Percentiles rank a stretch among this genome's conserved stretches.
Evolutionary conservation across 75 land plant genomes (phyloP).

Genomic region (Picea glauca): DNA sequence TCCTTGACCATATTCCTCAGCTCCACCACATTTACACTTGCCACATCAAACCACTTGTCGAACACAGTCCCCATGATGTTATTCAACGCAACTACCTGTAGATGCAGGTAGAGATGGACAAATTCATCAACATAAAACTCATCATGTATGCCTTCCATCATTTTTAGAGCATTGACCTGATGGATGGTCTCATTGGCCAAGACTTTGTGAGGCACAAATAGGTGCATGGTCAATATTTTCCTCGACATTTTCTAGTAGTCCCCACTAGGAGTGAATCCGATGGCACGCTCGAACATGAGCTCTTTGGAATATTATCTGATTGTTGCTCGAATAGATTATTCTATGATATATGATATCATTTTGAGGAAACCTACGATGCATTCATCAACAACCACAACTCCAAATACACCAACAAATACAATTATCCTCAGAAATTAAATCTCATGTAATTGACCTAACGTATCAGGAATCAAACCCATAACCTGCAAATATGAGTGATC

Average conservation of each 20-base stretch:
- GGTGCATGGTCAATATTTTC: slow-evolving; percentile 24
- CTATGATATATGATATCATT: too few species aligned
- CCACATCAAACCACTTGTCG: slow-evolving; percentile 26
- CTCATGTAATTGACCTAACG: too few species aligned
- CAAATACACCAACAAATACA: too few species aligned
- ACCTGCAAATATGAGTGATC: too few species aligned
- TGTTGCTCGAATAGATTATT: too few species aligned
- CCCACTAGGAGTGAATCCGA: slow-evolving; percentile 33
- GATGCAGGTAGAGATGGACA: slow-evolving; percentile 12
- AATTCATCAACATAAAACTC: not conserved
- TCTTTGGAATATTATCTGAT: slow-evolving; percentile 6
- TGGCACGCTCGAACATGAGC: slow-evolving; percentile 42
- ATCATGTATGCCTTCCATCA: slow-evolving; percentile 16
- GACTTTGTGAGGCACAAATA: slow-evolving; percentile 29
- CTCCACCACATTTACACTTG: slow-evolving; percentile 15
- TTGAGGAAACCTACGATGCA: too few species aligned
- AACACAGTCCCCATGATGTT: slow-evolving; percentile 39
- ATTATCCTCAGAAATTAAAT: too few species aligned
- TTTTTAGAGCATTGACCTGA: slow-evolving; percentile 3
- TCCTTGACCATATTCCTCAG: slow-evolving; percentile 20
- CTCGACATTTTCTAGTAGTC: slow-evolving; percentile 27
- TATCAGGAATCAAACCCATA: too few species aligned
- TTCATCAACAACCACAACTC: too few species aligned
- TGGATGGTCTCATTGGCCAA: slow-evolving; percentile 23
- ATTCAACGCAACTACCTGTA: slow-evolving; percentile 29